Conservation (phyloP, 169 alveolate species). For the Cryptosporidium meleagridis region DNA sequence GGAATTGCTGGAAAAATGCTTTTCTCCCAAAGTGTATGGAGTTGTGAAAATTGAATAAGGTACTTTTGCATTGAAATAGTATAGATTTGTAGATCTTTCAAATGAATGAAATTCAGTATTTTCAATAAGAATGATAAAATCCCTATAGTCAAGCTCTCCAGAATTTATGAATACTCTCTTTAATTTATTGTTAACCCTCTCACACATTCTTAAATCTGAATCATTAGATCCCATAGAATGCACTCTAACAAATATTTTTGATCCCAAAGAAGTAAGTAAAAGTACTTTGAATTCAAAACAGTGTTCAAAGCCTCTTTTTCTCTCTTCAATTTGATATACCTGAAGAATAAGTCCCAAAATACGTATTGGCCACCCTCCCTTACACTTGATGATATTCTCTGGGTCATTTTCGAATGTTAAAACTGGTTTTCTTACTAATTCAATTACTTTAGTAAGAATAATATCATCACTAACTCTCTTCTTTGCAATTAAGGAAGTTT, state of each 20-base stretch:
- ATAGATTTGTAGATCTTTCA: conserved; percentile 55
- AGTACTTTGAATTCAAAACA: conserved; percentile 63
- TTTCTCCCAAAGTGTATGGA: conserved; percentile 19
- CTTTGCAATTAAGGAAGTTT: conserved; percentile 35
- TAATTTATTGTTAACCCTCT: conserved; percentile 1
- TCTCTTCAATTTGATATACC: conserved; percentile 55
- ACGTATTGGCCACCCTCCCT: conserved; percentile 65
- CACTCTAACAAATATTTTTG: conserved; percentile 48
- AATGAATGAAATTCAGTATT: conserved; percentile 43
- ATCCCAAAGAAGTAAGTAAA: conserved; percentile 29
- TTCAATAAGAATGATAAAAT: conserved; percentile 5
- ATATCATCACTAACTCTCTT: neutral
- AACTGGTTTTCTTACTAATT: conserved; percentile 13
- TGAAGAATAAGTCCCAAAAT: conserved; percentile 34
- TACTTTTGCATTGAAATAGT: conserved; percentile 33
- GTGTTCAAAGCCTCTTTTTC: conserved; percentile 41
- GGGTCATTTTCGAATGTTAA: neutral
- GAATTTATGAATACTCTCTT: neutral
- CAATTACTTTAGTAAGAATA: neutral
- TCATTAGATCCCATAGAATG: conserved; percentile 37
- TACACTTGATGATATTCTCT: conserved; percentile 9
- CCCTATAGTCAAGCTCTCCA: neutral
- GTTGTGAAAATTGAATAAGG: conserved; percentile 44
- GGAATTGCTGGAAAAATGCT: neutral
- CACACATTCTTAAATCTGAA: conserved; percentile 57